phyloP scores from a whole-genome alignment of 2,329 filamentous ascomycete genomes.

The Alternaria postmessia region DNA sequence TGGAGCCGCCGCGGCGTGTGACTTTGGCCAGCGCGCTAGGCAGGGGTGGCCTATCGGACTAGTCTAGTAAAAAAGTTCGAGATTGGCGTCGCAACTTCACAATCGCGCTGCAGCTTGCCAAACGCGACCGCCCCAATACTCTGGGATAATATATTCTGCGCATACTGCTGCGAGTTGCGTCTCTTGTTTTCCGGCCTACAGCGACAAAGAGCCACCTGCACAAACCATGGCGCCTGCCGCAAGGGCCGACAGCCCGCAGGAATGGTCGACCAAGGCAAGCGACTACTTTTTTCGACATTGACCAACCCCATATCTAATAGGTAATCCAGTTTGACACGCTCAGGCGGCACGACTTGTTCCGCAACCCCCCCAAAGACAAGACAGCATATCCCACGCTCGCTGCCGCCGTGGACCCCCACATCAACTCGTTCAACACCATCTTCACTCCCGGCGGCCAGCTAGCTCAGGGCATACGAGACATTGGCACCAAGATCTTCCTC shows the following conservation, averaged over 20 bases:
- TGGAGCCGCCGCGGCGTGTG: conserved; percentile 32
- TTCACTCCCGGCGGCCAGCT: conserved; percentile 78
- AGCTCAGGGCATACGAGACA: conserved; percentile 81
- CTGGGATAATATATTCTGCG: conserved; percentile 1
- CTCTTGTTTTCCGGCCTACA: neutral
- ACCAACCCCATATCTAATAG: neutral
- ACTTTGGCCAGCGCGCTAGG: conserved; percentile 23
- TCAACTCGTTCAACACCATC: conserved; percentile 93
- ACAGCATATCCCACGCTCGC: conserved; percentile 88
- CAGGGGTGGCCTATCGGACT: conserved; percentile 23
- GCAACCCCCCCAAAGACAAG: conserved; percentile 84
- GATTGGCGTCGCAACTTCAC: conserved; percentile 15
- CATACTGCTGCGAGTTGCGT: conserved; percentile 12
- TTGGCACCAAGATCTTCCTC: conserved; percentile 86
- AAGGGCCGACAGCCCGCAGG: conserved; percentile 54
- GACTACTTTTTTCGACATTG: neutral
- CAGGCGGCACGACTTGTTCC: conserved; percentile 86
- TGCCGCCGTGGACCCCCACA: conserved; percentile 86
- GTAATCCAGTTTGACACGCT: conserved; percentile 73
- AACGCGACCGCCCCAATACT: conserved; percentile 2
- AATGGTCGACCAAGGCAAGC: conserved; percentile 75
- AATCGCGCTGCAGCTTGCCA: conserved; percentile 8
- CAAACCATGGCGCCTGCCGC: conserved; percentile 42
- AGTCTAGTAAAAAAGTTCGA: conserved; percentile 21
- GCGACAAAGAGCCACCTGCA: neutral